These are phyloP conservation scores for Paradendryphiella salina DNA, from an alignment of 2,329 filamentous ascomycete genomes.

Conservation along the genomic window DNA sequence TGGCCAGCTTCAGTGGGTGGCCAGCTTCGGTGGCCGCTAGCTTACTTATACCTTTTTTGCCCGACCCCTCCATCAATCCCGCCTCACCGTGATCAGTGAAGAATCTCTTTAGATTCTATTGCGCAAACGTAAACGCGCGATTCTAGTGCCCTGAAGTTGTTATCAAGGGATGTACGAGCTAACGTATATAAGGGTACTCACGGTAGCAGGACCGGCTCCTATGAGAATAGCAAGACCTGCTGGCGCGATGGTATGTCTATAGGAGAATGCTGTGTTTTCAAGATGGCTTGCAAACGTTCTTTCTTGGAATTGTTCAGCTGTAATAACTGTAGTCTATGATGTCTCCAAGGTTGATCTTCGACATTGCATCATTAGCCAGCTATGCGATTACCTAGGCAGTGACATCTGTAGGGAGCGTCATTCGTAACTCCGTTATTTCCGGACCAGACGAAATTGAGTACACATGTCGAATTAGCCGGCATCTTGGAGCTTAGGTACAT, in stretches of 20 bases:
- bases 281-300: background rate
- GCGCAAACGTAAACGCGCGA: constrained; percentile 61
- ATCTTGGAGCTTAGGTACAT: background rate
- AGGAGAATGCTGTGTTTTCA: background rate
- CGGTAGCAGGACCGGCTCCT: constrained; percentile 40
- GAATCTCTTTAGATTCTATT: constrained; percentile 45
- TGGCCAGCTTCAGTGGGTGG: no score
- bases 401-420: constrained; percentile 1
- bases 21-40: no score
- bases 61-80: constrained; percentile 51
- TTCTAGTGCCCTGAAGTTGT: constrained; percentile 54
- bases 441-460: background rate
- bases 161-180: background rate
- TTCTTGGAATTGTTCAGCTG: background rate
- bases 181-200: constrained; percentile 10
- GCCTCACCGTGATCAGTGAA: constrained; percentile 57
- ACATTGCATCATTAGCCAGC: background rate
- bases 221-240: constrained; percentile 41
- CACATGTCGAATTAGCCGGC: background rate
- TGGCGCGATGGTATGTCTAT: constrained; percentile 27
- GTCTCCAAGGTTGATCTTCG: background rate
- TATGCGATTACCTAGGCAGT: background rate
- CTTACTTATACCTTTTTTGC: constrained; percentile 56
- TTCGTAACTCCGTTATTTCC: background rate
- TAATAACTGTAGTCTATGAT: background rate